Evolutionary conservation across 2,329 filamentous ascomycete genomes (phyloP).

Genomic region (Fusarium duplospermum): DNA sequence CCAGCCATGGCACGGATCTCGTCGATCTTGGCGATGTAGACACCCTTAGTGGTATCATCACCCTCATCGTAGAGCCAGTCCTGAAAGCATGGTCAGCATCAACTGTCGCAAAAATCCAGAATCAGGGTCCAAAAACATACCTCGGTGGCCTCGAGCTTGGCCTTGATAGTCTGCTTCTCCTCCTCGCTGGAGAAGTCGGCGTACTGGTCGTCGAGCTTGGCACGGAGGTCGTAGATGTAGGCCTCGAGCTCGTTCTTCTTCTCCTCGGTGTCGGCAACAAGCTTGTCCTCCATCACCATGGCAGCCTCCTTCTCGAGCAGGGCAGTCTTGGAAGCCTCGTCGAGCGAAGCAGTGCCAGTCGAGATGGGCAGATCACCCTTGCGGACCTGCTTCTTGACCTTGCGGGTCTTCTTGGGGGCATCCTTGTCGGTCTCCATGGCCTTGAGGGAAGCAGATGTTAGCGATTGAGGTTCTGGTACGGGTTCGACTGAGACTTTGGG

Average conservation of each 20-base stretch:
- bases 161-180: slow-evolving; percentile 88
- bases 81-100: slow-evolving; percentile 59
- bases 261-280: slow-evolving; percentile 97
- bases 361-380: slow-evolving; percentile 95
- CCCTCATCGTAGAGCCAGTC: slow-evolving; percentile 99
- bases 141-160: slow-evolving; percentile 86
- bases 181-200: slow-evolving; percentile 89
- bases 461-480: slow-evolving; percentile 27
- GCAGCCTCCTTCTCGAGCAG: slow-evolving; percentile 83
- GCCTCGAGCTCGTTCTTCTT: slow-evolving; percentile 99
- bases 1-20: slow-evolving; percentile 92
- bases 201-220: slow-evolving; percentile 94
- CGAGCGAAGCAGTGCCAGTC: slow-evolving; percentile 83
- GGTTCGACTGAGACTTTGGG: slow-evolving; percentile 8
- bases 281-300: slow-evolving; percentile 99
- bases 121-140: slow-evolving; percentile 65
- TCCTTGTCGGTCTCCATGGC: slow-evolving; percentile 88
- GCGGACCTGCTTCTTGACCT: slow-evolving; percentile 99
- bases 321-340: slow-evolving; percentile 73
- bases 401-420: slow-evolving; percentile 87
- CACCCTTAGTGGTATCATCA: slow-evolving; percentile 91
- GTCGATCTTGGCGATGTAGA: slow-evolving; percentile 95
- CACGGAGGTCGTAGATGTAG: slow-evolving; percentile 95
- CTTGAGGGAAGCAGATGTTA: slow-evolving; percentile 56
- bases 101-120: not conserved